phyloP scores from a whole-genome alignment of 1,284 basidiomycete species.

The Sporisorium scitamineum region DNA sequence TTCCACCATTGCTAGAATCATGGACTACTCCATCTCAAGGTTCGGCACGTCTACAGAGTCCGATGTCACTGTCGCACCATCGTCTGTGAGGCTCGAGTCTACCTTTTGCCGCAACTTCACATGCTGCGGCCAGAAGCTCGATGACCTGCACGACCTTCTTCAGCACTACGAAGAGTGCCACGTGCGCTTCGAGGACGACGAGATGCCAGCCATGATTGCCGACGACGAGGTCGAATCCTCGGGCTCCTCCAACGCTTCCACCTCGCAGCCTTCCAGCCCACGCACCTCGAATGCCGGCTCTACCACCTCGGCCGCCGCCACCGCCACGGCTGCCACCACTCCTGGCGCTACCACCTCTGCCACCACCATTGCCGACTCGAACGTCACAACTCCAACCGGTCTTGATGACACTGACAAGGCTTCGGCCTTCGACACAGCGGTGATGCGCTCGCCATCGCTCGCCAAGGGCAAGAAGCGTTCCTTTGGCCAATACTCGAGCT shows the following conservation, averaged over 20 bases:
- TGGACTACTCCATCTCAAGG: constrained; percentile 65
- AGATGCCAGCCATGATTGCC: constrained; percentile 59
- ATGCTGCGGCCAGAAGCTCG: constrained; percentile 66
- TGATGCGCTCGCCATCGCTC: constrained; percentile 59
- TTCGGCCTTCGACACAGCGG: constrained; percentile 64
- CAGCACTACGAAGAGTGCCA: constrained; percentile 69
- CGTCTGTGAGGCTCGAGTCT: constrained; percentile 63
- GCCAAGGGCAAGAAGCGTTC: constrained; percentile 67
- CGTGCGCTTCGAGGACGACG: constrained; percentile 67
- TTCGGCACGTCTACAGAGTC: constrained; percentile 66
- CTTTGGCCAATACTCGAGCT: constrained; percentile 59
- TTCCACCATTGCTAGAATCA: constrained; percentile 44
- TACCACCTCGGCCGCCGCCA: constrained; percentile 22
- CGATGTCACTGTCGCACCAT: constrained; percentile 63
- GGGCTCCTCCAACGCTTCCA: constrained; percentile 52
- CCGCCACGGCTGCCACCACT: constrained; percentile 26
- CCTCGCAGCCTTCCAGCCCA: constrained; percentile 61
- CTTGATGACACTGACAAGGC: constrained; percentile 55
- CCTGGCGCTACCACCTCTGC: constrained; percentile 11
- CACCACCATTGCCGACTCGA: constrained; percentile 12
- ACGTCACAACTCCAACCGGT: constrained; percentile 33
- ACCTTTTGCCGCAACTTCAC: constrained; percentile 69
- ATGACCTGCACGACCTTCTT: constrained; percentile 67
- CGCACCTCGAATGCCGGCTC: constrained; percentile 44
- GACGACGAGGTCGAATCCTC: constrained; percentile 63